Percentiles rank a stretch among this genome's conserved stretches.
Conservation (phyloP, 768 basidiomycete species). For the Panaeolus papilionaceus region DNA sequence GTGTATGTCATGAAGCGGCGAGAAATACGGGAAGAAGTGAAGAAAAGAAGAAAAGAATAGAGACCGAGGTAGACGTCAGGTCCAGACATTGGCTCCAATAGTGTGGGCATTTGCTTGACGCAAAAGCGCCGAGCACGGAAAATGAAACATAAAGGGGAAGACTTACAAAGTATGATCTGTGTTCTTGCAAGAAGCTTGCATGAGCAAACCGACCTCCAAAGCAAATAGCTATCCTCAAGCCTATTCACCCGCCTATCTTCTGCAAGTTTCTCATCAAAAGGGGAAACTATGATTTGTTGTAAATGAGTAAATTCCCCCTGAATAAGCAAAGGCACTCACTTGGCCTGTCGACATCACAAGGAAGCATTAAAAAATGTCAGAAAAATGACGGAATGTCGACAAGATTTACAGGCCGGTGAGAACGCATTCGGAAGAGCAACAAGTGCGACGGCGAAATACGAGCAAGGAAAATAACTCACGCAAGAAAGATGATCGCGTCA, state of each 20-base stretch:
- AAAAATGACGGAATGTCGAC: constrained; percentile 4
- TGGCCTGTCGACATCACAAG: constrained; percentile 37
- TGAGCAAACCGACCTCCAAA: constrained; percentile 78
- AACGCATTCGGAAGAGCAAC: neutral
- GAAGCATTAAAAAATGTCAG: constrained; percentile 17
- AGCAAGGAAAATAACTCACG: constrained; percentile 41
- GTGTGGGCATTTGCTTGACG: neutral
- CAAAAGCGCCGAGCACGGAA: neutral
- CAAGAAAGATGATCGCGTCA: constrained; percentile 86
- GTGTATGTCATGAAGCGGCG: neutral
- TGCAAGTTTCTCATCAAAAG: constrained; percentile 80
- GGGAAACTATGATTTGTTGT: constrained; percentile 54
- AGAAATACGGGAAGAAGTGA: constrained; percentile 2
- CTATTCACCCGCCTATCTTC: constrained; percentile 77
- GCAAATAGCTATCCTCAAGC: constrained; percentile 75
- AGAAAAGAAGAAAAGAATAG: constrained; percentile 2
- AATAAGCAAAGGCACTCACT: constrained; percentile 37
- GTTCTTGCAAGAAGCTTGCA: constrained; percentile 68
- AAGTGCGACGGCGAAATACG: neutral
- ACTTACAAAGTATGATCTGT: constrained; percentile 58
- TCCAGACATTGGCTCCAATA: neutral
- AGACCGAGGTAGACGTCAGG: constrained; percentile 5
- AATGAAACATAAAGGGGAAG: neutral
- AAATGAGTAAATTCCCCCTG: constrained; percentile 10
- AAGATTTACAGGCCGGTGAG: neutral